phyloP scores from a whole-genome alignment of 306 rosid species.

The Pyrus betulifolia region DNA sequence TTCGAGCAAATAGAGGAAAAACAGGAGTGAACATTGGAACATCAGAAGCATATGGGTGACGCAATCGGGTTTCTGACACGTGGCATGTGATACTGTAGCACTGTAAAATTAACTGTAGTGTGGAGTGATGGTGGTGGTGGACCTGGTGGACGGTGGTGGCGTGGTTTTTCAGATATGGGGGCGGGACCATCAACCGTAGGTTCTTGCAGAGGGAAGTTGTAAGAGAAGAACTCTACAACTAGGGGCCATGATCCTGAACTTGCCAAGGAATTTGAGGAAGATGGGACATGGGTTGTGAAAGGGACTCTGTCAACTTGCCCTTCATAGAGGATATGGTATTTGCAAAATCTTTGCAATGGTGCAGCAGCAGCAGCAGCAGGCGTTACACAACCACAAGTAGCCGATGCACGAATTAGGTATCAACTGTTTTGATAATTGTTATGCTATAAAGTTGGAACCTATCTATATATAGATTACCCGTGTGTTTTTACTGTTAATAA shows the following conservation, averaged over 20 bases:
- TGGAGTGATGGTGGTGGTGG: background rate
- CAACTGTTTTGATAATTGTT: background rate
- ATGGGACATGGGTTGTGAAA: conserved; percentile 9
- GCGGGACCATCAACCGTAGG: background rate
- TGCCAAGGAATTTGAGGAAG: background rate
- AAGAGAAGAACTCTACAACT: background rate
- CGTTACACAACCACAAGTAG: background rate
- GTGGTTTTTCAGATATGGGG: background rate
- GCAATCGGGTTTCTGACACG: background rate
- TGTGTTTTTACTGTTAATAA: background rate
- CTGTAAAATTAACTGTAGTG: background rate
- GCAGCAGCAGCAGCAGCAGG: background rate
- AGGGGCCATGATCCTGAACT: background rate
- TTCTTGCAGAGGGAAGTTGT: background rate
- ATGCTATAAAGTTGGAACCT: background rate
- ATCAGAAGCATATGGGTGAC: background rate
- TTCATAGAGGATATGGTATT: background rate
- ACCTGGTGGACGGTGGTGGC: background rate
- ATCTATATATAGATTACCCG: background rate
- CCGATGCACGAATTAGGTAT: background rate
- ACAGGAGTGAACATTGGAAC: background rate
- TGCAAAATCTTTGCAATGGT: background rate
- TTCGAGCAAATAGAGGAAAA: background rate
- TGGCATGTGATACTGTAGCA: background rate
- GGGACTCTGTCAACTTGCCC: background rate